phyloP scores from a whole-genome alignment of 441 rosid genomes.

The Erysimum cheiri region DNA sequence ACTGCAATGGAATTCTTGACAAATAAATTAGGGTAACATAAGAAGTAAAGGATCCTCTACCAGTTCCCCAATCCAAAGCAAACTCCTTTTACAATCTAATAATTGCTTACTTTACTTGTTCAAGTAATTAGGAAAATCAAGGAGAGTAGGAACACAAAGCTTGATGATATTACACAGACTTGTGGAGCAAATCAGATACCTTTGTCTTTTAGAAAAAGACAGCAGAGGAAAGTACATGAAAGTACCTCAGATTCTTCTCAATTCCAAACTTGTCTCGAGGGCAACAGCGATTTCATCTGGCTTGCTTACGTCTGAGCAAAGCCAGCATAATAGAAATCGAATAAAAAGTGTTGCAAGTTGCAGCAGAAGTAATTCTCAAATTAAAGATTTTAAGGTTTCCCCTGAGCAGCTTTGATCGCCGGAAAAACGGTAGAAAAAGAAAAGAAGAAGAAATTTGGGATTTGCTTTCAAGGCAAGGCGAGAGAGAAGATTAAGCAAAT shows the following conservation, averaged over 20 bases:
- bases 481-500: slow-evolving; percentile 37
- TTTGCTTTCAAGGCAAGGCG: slow-evolving; percentile 41
- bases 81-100: slow-evolving; percentile 33
- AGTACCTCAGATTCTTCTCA: slow-evolving; percentile 43
- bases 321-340: neutral
- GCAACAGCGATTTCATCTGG: slow-evolving; percentile 28
- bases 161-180: slow-evolving; percentile 12
- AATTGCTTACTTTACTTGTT: slow-evolving; percentile 19
- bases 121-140: slow-evolving; percentile 19
- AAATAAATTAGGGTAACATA: slow-evolving; percentile 23
- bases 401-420: slow-evolving; percentile 32
- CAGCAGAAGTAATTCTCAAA: slow-evolving; percentile 28
- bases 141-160: slow-evolving; percentile 25
- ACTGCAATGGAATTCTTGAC: slow-evolving; percentile 39
- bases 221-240: slow-evolving; percentile 29
- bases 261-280: slow-evolving; percentile 30
- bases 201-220: slow-evolving; percentile 36
- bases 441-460: neutral
- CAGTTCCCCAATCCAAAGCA: slow-evolving; percentile 35
- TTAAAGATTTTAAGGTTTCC: slow-evolving; percentile 8
- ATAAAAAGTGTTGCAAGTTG: slow-evolving; percentile 23
- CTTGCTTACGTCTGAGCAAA: slow-evolving; percentile 11
- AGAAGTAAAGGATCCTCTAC: slow-evolving; percentile 44
- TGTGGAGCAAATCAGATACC: slow-evolving; percentile 35
- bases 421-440: slow-evolving; percentile 24